A percentile compares a stretch with the other conserved stretches of the same genome.
These are phyloP conservation scores for Dalechampia spathulata DNA, from an alignment of 441 rosid genomes.

Conservation along the genomic window DNA sequence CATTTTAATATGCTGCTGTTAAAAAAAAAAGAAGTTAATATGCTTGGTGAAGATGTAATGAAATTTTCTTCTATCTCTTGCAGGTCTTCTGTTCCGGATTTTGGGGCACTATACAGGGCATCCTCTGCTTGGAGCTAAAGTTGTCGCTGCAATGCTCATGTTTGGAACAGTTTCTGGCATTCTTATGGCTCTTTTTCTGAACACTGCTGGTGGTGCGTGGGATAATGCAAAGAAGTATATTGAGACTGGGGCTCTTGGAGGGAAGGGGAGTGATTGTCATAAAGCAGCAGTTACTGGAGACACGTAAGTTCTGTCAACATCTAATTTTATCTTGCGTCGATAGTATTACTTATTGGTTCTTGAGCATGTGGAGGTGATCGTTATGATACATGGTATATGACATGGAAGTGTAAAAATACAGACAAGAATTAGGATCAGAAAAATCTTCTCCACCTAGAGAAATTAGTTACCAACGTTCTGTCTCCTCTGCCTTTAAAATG, in stretches of 20 bases:
- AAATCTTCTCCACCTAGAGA: no score
- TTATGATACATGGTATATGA: not conserved
- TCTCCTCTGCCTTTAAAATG: no score
- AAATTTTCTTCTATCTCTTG: constrained; percentile 16
- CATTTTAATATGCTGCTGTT: not conserved
- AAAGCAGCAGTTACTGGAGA: constrained; percentile 98
- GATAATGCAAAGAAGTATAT: constrained; percentile 95
- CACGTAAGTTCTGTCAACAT: constrained; percentile 50
- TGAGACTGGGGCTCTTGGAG: constrained; percentile 94
- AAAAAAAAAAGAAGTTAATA: no score
- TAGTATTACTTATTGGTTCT: not conserved
- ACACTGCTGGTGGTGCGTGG: constrained; percentile 99
- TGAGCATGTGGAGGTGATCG: not conserved
- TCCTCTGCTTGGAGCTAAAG: constrained; percentile 96
- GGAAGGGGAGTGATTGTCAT: constrained; percentile 94
- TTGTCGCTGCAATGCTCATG: constrained; percentile 90
- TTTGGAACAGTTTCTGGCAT: constrained; percentile 95
- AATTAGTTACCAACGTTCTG: no score
- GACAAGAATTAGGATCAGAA: not conserved
- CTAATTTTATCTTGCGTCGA: not conserved
- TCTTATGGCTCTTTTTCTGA: constrained; percentile 96
- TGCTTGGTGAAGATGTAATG: constrained; percentile 4
- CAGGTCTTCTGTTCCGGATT: constrained; percentile 79
- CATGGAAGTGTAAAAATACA: not conserved
- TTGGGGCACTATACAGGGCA: constrained; percentile 90